These are phyloP conservation scores for Endoconidiophora polonica DNA, from an alignment of 2,329 filamentous ascomycete genomes.

Conservation along the genomic window DNA sequence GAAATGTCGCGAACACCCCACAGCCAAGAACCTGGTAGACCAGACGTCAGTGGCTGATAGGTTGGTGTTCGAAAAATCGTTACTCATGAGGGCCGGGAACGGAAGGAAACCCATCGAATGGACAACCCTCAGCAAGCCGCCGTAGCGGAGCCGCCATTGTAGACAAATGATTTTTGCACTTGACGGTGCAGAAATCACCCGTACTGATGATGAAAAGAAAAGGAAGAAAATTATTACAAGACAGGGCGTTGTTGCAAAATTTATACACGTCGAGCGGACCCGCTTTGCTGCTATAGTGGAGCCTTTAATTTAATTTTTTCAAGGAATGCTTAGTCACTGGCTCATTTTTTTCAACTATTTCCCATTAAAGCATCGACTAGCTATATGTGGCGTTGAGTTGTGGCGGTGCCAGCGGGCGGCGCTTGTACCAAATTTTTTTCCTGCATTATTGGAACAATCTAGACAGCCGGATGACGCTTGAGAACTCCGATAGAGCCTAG, in stretches of 20 bases:
- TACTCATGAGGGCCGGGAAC: constrained; percentile 37
- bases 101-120: constrained; percentile 34
- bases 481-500: no score
- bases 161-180: constrained; percentile 28
- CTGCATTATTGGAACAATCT: constrained; percentile 1
- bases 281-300: constrained; percentile 7
- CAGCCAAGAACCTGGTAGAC: constrained; percentile 29
- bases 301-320: neutral
- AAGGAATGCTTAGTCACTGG: constrained; percentile 2
- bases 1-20: constrained; percentile 34
- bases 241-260: constrained; percentile 1
- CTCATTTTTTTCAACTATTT: no score
- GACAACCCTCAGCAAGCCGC: constrained; percentile 38
- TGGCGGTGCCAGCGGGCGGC: neutral
- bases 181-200: constrained; percentile 34
- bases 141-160: constrained; percentile 32
- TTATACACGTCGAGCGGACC: constrained; percentile 11
- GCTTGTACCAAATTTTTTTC: constrained; percentile 9
- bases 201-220: constrained; percentile 28
- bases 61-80: constrained; percentile 28
- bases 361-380: no score
- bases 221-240: constrained; percentile 17
- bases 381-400: constrained; percentile 4
- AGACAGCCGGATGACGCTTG: neutral
- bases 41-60: constrained; percentile 27